Percentiles rank a stretch among this genome's conserved stretches.
Conservation (phyloP, 768 basidiomycete species). For the Kondoa malvinella region DNA sequence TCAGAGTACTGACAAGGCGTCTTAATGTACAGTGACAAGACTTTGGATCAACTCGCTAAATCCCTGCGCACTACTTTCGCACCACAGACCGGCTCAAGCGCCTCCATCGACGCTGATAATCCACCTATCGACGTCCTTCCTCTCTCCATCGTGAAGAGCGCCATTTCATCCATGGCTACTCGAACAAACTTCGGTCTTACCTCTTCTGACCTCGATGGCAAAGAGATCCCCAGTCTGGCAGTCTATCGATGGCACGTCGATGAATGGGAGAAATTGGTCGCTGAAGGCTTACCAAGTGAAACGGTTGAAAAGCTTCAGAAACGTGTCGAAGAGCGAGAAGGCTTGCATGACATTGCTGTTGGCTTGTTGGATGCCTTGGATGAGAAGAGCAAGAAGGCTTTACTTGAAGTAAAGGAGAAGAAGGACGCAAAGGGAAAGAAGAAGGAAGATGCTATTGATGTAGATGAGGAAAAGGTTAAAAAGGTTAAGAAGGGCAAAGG, state of each 20-base stretch:
- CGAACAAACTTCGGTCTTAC: conserved; percentile 64
- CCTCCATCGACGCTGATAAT: conserved; percentile 15
- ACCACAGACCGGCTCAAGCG: not conserved
- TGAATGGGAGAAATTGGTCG: conserved; percentile 33
- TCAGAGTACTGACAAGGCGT: conserved; percentile 4
- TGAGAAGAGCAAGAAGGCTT: not conserved
- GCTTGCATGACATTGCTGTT: not conserved
- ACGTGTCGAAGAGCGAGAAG: conserved; percentile 45
- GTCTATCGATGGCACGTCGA: conserved; percentile 80
- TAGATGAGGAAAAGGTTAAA: not conserved
- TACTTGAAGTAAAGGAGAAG: conserved; percentile 34
- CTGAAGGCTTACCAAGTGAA: conserved; percentile 52
- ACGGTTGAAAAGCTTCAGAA: conserved; percentile 46
- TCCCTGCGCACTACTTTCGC: conserved; percentile 49
- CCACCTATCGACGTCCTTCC: conserved; percentile 28
- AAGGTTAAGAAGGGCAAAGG: not conserved
- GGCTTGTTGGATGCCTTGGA: not conserved
- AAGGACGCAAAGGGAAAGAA: conserved; percentile 17
- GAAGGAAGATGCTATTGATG: conserved; percentile 4
- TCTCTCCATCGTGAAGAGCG: conserved; percentile 42
- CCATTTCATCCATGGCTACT: conserved; percentile 46
- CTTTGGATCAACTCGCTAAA: conserved; percentile 46
- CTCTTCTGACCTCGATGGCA: conserved; percentile 8
- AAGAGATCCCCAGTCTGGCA: conserved; percentile 36
- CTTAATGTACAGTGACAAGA: conserved; percentile 47